These are phyloP conservation scores for Edaphochlamys debaryana DNA, from an alignment of 139 green algal species.

Conservation along the genomic window DNA sequence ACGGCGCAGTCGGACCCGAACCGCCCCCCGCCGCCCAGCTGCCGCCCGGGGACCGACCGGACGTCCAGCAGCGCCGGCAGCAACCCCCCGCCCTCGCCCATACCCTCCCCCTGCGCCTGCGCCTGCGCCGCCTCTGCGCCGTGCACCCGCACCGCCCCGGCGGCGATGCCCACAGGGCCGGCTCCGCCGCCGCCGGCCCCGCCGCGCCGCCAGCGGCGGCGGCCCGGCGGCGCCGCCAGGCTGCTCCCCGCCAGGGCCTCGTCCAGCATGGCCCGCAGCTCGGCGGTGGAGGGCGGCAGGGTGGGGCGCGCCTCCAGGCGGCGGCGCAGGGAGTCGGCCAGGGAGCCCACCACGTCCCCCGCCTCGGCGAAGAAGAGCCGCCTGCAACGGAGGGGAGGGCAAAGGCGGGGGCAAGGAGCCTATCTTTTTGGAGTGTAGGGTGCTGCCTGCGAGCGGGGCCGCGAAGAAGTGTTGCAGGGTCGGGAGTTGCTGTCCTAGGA, in stretches of 20 bases:
- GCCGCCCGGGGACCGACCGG: background rate
- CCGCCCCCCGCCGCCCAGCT: background rate
- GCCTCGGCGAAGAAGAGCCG: slow-evolving; percentile 37
- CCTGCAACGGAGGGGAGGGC: background rate
- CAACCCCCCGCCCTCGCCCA: background rate
- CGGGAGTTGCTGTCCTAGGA: too few relatives aligned
- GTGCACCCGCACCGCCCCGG: too few relatives aligned
- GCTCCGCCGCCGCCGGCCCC: background rate
- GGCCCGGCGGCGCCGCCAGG: too few relatives aligned
- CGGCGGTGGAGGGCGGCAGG: slow-evolving; percentile 19
- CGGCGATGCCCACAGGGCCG: too few relatives aligned
- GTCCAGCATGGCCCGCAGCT: slow-evolving; percentile 20
- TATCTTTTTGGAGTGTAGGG: too few relatives aligned
- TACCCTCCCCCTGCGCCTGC: background rate
- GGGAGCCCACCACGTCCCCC: slow-evolving; percentile 15
- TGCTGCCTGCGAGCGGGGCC: too few relatives aligned
- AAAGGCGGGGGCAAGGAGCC: too few relatives aligned
- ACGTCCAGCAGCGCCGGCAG: background rate
- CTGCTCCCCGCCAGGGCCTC: slow-evolving; percentile 28
- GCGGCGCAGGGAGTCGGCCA: background rate
- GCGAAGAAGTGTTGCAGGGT: too few relatives aligned
- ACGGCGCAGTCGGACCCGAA: slow-evolving; percentile 4
- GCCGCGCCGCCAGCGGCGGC: too few relatives aligned
- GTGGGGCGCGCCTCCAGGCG: background rate
- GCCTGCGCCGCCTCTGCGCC: too few relatives aligned